Base-by-base conservation (phyloP, 768 basidiomycete genomes). In the Trametes villosa region DNA sequence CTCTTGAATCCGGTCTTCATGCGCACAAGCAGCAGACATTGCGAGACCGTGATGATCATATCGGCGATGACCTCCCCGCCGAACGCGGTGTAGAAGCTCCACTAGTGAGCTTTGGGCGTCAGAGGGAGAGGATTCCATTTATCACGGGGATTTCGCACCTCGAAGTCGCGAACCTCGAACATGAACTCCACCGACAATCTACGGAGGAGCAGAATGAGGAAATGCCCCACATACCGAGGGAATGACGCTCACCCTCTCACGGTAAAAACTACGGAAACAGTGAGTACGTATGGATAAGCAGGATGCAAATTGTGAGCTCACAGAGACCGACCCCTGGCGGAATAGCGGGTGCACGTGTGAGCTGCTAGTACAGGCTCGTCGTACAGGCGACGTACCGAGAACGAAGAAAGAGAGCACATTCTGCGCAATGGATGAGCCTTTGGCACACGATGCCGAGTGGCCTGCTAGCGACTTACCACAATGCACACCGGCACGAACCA, bases 31-130 rank as follows among this genome's bases (percentile, higher is more conserved):
- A 64, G 42, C 8, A 64, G 9, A 48, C 59, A 64, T 34, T 64
- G 65, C 0, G 65, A 44, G 31, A 57, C 36, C 11, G 65, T 57
- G 49, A 64, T 60, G 41, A 64, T 46, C 17, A 45, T 24, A 53
- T 62, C 65, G 13, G 49, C 57, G 24, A 45, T 46, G 22, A 55
- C 65, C 48, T 66, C 65, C 20, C 46, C 51, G 20, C 26, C 26
- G n/a, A 66, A 60, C 9, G 62, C 65, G n/a, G 59, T 55, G 50
- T 66, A 66, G 18, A 66, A 53, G 38, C 65, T 63, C 65, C 65
- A 66, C 62, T 62, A 30, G 36, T 12, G 36, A 18, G 36, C 36
- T 38, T 15, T 18, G 13, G 36, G 42, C n/a, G 40, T 20, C 40
- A 18, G 36, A 20, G 3, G 18, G 42, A 20, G n/a, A 44, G 42